A percentile compares a stretch with the other conserved stretches of the same genome.
Evolutionary conservation across 2,329 filamentous ascomycete genomes (phyloP).

Genomic region (Hypoxylon sp.): DNA sequence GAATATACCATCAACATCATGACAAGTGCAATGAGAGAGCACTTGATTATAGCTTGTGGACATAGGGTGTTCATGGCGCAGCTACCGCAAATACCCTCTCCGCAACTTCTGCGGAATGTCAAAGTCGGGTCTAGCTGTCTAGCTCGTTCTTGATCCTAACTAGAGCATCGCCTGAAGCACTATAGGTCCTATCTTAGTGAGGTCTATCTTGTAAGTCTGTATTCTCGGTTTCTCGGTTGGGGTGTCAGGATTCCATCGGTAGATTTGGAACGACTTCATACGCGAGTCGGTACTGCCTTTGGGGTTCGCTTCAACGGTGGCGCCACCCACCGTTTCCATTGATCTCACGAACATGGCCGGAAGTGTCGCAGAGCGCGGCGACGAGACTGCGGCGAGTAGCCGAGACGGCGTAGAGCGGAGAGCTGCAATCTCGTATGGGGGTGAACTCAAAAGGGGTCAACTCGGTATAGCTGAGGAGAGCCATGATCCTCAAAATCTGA

Average conservation of each 20-base stretch:
- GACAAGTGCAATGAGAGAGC: too few species aligned
- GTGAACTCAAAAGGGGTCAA: too few species aligned
- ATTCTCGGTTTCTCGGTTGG: constrained; percentile 94
- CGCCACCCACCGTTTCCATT: constrained; percentile 71
- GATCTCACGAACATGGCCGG: constrained; percentile 64
- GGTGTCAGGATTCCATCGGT: constrained; percentile 97
- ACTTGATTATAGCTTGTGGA: too few species aligned
- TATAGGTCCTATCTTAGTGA: constrained; percentile 99
- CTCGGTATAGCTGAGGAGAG: too few species aligned
- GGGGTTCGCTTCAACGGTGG: constrained; percentile 74
- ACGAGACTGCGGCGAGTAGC: constrained; percentile 65
- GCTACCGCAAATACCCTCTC: constrained; percentile 98
- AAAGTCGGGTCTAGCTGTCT: constrained; percentile 95
- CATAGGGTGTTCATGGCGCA: constrained; percentile 88
- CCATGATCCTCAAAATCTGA: too few species aligned
- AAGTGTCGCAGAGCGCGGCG: constrained; percentile 56
- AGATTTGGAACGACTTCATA: constrained; percentile 97
- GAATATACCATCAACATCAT: too few species aligned
- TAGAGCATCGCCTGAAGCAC: constrained; percentile 94
- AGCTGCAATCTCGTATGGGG: constrained; percentile 62
- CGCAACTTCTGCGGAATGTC: constrained; percentile 94
- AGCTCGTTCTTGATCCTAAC: constrained; percentile 99
- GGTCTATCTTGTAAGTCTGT: constrained; percentile 93
- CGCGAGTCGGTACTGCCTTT: constrained; percentile 69
- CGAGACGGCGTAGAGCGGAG: constrained; percentile 71